phyloP scores from a whole-genome alignment of 164 flowering plant species.

The Berberis thunbergii region DNA sequence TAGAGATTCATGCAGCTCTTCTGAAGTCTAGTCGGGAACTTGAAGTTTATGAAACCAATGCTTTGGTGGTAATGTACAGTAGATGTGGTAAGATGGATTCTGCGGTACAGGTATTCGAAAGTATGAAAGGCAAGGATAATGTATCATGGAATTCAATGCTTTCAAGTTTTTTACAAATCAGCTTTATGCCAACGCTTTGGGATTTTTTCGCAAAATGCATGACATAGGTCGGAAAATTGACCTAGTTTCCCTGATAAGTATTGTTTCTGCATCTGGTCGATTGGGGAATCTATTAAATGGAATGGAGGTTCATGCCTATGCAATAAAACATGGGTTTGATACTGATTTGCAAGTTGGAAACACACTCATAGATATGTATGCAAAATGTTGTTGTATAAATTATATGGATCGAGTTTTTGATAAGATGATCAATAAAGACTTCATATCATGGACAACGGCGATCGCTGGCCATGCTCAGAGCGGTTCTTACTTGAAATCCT shows the following conservation, averaged over 20 bases:
- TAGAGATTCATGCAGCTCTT: constrained; percentile 62
- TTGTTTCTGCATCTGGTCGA: constrained; percentile 51
- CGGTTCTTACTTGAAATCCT: constrained; percentile 27
- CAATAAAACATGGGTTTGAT: constrained; percentile 48
- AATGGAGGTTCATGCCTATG: constrained; percentile 70
- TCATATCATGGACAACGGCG: constrained; percentile 65
- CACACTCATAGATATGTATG: constrained; percentile 76
- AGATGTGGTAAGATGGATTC: constrained; percentile 39
- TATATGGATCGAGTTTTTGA: constrained; percentile 46
- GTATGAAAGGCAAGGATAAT: constrained; percentile 42
- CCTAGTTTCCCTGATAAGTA: constrained; percentile 40
- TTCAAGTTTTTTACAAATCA: constrained; percentile 59
- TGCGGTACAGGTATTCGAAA: constrained; percentile 35
- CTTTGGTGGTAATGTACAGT: constrained; percentile 68
- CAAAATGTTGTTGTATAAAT: constrained; percentile 38
- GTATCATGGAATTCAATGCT: constrained; percentile 84
- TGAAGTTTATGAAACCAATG: constrained; percentile 57
- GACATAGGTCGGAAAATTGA: constrained; percentile 37
- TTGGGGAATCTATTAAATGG: constrained; percentile 46
- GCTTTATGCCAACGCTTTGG: constrained; percentile 43
- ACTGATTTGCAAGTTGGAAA: constrained; percentile 56
- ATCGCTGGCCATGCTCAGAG: constrained; percentile 66
- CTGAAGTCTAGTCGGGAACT: constrained; percentile 32
- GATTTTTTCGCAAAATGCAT: constrained; percentile 36
- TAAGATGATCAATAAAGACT: constrained; percentile 43